phyloP scores from a whole-genome alignment of 306 rosid species.

The Cucumis cinereus region DNA sequence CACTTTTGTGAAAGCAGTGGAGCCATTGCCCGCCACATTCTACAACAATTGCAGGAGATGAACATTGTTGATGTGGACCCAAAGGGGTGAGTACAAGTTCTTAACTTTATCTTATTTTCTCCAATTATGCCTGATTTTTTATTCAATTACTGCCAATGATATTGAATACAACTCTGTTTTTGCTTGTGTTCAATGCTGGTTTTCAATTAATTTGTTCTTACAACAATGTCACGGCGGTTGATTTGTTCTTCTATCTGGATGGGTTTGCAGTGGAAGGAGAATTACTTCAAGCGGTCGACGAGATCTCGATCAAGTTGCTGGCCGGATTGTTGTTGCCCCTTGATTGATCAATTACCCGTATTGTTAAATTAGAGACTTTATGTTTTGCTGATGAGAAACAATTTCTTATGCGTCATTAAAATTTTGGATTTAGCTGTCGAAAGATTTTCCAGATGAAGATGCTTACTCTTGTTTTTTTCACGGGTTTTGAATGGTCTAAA shows the following conservation, averaged over 20 bases:
- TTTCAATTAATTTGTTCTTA: neutral
- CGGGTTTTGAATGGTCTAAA: neutral
- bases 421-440: slow-evolving; percentile 1
- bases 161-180: neutral
- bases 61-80: slow-evolving; percentile 43
- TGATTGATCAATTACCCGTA: neutral
- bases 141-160: neutral
- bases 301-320: slow-evolving; percentile 46
- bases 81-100: slow-evolving; percentile 33
- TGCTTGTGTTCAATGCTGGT: neutral
- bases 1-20: slow-evolving; percentile 77
- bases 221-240: neutral
- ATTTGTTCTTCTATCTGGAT: neutral
- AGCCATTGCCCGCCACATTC: slow-evolving; percentile 49
- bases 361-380: neutral
- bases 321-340: slow-evolving; percentile 22
- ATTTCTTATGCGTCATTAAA: neutral
- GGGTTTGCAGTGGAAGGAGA: slow-evolving; percentile 25
- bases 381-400: neutral
- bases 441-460: neutral
- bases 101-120: neutral
- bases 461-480: neutral
- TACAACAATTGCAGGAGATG: slow-evolving; percentile 45
- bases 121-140: neutral
- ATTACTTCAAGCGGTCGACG: slow-evolving; percentile 32